Evolutionary conservation across 2,329 filamentous ascomycete genomes (phyloP).

Genomic region (Calonectria ilicicola): DNA sequence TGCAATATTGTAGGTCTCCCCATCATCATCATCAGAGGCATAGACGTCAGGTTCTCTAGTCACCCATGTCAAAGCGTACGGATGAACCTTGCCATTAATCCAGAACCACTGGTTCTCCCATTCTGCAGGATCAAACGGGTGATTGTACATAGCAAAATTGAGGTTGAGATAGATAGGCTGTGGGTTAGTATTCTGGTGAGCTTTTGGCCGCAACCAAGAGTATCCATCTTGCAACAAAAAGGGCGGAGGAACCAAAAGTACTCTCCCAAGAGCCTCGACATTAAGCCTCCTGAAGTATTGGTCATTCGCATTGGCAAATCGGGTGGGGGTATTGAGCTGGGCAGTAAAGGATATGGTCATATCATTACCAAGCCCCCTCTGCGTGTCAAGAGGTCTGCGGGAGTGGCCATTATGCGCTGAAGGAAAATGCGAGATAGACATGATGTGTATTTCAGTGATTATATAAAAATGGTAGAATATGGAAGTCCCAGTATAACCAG

Average conservation of each 20-base stretch:
- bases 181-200: neutral
- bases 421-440: neutral
- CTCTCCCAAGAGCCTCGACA: neutral
- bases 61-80: neutral
- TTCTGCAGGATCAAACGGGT: neutral
- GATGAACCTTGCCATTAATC: neutral
- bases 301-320: neutral
- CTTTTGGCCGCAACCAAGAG: neutral
- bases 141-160: neutral
- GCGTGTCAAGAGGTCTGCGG: neutral
- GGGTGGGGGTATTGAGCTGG: neutral
- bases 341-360: neutral
- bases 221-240: neutral
- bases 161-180: neutral
- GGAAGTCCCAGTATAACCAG: neutral
- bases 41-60: neutral
- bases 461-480: neutral
- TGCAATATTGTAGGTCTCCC: neutral
- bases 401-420: neutral
- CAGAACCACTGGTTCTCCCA: neutral
- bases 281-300: neutral
- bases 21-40: neutral
- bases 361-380: neutral
- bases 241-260: neutral
- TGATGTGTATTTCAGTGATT: neutral